Base-by-base conservation (phyloP, 805 yeast species). In the Candida berthetii region DNA sequence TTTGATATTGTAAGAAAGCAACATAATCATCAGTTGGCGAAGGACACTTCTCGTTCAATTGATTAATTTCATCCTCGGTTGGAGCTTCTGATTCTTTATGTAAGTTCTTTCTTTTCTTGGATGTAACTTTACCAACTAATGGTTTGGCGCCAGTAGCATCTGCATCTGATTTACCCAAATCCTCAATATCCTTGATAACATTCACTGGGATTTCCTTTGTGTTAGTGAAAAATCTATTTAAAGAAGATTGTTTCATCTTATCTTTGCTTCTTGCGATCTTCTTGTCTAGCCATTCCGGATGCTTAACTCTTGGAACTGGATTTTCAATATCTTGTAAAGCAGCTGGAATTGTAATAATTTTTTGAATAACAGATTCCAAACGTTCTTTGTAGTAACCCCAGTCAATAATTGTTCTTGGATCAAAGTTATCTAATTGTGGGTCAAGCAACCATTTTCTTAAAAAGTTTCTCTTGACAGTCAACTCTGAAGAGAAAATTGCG, bases 311-410 rank as follows among this genome's bases (percentile, higher is more conserved):
- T 5, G 97, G 97, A 35, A 95, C 97, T 0, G 99, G 99, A 54
- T 93, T 95, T 13, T 69, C 64, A 15, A 91, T 77, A 40, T 79
- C 78, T 65, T 93, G 99, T 41, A 91, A 68, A 6, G 97, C 98
- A 4, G 99, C 99, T 2, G 99, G 99, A 50, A 93, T 91, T 0
- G 96, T 85, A 50, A 93, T 86, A 53, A 93, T 88, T 63, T 95
- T 93, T 60, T 90, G 96, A 35, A 95, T 80, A 6, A 90, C 96
- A 2, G 96, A 88, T 0, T 91, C 95, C 29, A 93, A 71, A 54
- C 99, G 78, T 53, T 88, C 96, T 47, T 82, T 73, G 58, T 93
- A 93, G 58, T 93, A 93, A 18, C 68, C 78, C 99, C 99, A 93
- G 61, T 93, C 98, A 46, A 93, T 76, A 40, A 93, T 84, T 16